Evolutionary conservation across 495 filamentous ascomycete genomes (phyloP).

Genomic region (Penicillium malachiteum): DNA sequence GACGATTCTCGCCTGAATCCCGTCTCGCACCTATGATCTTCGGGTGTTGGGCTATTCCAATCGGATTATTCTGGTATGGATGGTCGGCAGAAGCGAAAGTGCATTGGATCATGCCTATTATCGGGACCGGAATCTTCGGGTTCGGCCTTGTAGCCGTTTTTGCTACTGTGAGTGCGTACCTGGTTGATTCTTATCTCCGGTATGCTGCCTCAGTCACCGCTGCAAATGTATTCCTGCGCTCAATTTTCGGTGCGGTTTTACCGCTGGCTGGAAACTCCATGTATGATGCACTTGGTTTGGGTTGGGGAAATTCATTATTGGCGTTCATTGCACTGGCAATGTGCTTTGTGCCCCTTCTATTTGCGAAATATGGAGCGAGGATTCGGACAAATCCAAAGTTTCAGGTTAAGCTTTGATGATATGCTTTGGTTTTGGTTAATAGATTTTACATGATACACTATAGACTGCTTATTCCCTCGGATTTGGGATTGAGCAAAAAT

Average conservation of each 20-base stretch:
- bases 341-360: constrained; percentile 30
- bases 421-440: background rate
- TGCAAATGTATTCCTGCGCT: constrained; percentile 53
- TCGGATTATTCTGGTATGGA: constrained; percentile 70
- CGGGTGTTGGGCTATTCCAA: constrained; percentile 55
- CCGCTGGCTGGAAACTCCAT: constrained; percentile 42
- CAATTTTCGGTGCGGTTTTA: constrained; percentile 57
- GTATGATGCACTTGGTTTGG: constrained; percentile 40
- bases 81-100: constrained; percentile 56
- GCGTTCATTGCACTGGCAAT: constrained; percentile 43
- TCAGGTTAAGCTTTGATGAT: background rate
- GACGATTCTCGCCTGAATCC: constrained; percentile 27
- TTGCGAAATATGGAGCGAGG: constrained; percentile 38
- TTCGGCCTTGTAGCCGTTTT: constrained; percentile 56
- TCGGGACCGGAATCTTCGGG: constrained; percentile 65
- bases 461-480: background rate
- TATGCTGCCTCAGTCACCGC: constrained; percentile 71
- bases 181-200: constrained; percentile 64
- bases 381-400: constrained; percentile 17
- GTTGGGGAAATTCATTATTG: constrained; percentile 47
- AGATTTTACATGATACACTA: background rate
- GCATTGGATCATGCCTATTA: constrained; percentile 66
- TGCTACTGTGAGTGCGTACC: constrained; percentile 58
- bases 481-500: background rate
- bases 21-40: constrained; percentile 56